Conservation (phyloP, 192 early-diverging fungal genomes). For the Lobosporangium transversale region DNA sequence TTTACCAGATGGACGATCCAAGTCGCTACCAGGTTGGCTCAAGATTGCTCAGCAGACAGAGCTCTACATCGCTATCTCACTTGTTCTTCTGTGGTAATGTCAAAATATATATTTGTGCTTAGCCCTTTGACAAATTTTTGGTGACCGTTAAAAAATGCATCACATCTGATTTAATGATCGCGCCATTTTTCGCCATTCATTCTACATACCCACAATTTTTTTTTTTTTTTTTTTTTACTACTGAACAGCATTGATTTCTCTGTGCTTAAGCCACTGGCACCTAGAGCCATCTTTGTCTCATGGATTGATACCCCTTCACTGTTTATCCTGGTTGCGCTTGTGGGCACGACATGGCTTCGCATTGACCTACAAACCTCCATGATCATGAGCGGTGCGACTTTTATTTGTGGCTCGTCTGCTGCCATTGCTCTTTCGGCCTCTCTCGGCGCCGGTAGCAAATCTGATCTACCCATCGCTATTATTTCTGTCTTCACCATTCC, state of each 20-base stretch:
- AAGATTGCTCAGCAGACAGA: constrained; percentile 66
- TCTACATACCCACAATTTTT: not conserved
- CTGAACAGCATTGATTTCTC: constrained; percentile 57
- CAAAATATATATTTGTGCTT: not conserved
- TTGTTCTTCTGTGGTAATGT: constrained; percentile 58
- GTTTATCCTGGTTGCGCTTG: constrained; percentile 59
- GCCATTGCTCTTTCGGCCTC: constrained; percentile 61
- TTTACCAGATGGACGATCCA: constrained; percentile 41
- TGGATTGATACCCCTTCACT: constrained; percentile 66
- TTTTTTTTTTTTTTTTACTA: not conserved
- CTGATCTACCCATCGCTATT: constrained; percentile 66
- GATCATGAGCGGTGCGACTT: constrained; percentile 67
- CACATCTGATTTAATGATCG: not conserved
- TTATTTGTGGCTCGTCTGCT: constrained; percentile 64
- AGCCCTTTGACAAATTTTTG: no score
- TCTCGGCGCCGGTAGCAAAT: constrained; percentile 58
- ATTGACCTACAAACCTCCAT: constrained; percentile 63
- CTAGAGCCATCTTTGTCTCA: constrained; percentile 64
- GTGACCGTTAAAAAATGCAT: no score
- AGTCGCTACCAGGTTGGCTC: constrained; percentile 56
- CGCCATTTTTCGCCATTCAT: constrained; percentile 17
- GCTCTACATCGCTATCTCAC: constrained; percentile 62
- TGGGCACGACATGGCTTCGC: constrained; percentile 54
- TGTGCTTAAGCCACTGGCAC: constrained; percentile 61
- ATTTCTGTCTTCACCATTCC: constrained; percentile 68